Evolutionary conservation across 2,329 filamentous ascomycete genomes (phyloP).

Genomic region (Sclerotinia trifoliorum): DNA sequence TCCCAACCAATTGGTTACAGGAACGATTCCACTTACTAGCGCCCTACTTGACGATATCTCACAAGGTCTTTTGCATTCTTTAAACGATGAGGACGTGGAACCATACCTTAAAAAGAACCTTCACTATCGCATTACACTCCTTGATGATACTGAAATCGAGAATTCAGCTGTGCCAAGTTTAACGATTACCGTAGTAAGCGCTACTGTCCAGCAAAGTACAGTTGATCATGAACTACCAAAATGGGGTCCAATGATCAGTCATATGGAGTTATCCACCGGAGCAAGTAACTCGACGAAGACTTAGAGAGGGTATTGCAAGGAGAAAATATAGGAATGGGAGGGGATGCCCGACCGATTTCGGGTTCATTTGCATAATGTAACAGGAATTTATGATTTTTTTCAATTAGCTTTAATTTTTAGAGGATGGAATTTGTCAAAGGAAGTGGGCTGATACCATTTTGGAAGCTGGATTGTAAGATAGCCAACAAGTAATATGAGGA

Average conservation of each 20-base stretch:
- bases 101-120: conserved; percentile 35
- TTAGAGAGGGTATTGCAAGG: neutral
- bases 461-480: neutral
- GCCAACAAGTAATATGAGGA: neutral
- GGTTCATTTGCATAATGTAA: neutral
- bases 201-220: conserved; percentile 10
- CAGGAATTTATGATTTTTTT: neutral
- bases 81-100: conserved; percentile 31
- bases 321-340: neutral
- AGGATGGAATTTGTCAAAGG: neutral
- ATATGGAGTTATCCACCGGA: neutral
- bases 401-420: neutral
- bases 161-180: conserved; percentile 32
- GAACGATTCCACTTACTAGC: conserved; percentile 47
- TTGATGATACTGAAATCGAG: conserved; percentile 29
- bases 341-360: neutral
- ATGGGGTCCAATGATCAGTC: conserved; percentile 13
- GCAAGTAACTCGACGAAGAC: neutral
- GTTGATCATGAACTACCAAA: conserved; percentile 16
- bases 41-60: conserved; percentile 41
- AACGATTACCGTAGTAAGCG: conserved; percentile 33
- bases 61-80: conserved; percentile 37
- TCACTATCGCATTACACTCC: conserved; percentile 32
- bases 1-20: conserved; percentile 40
- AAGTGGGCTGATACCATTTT: neutral